Base-by-base conservation (phyloP, 106 monocot species). In the Platanthera zijinensis region DNA sequence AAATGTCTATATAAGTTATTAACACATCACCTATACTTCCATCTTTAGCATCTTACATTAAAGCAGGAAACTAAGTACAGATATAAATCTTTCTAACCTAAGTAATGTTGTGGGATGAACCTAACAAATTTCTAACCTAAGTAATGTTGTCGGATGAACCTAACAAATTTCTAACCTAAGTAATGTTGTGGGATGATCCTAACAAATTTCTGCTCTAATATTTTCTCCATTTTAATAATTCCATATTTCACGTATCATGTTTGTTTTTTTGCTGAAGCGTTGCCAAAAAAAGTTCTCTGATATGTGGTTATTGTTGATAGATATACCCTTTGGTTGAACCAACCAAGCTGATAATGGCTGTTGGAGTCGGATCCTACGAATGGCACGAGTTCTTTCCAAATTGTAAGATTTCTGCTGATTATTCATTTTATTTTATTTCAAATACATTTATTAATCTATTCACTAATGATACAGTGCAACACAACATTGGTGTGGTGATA, bases 341-440 rank as follows among this genome's bases (percentile, higher is more conserved):
- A 78, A 97, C 97, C 15, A 87, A 85, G 77, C 28, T 54, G 28
- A 94, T 97, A 57, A 97, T 97, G 94, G 73, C 45, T 47, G n/a
- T 89, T 82, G 86, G 85, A 78, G 75, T 74, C 77, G 84, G 57
- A 50, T 82, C 46, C 14, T 97, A 97, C 14, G 91, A 91, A 48
- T 97, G 97, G 97, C 97, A 97, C 85, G 97, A 97, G 73, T 97
- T 97, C 79, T 97, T 97, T 50, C 97, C 97, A 39, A 82, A 84
- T 72, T 84, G 97, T 97, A 91, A 88, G 87, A 48, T 66, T 64
- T 70, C 17, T 19, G 14, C 5, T 21, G 49, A 18, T 51, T 19
- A 2, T 72, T 50, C 22, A 8, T 50, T 51, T 19, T 12, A 50
- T 72, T 70, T 52, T 67, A 56, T 77, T 10, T 47, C 51, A 50